These are phyloP conservation scores for Nannochloris sp. DNA, from an alignment of 139 green algal genomes.

Conservation along the genomic window DNA sequence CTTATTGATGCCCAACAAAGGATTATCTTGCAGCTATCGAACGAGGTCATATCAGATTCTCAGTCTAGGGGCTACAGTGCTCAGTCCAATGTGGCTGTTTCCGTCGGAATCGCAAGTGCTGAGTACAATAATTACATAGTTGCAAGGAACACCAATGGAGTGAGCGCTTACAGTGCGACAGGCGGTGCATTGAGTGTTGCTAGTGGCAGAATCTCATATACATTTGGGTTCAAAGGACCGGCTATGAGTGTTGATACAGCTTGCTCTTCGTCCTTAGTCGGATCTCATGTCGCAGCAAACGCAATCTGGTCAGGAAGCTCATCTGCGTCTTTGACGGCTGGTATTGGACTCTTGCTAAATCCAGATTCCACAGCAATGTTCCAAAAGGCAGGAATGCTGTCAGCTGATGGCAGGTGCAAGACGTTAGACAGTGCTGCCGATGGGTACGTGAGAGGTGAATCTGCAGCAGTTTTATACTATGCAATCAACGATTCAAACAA, in stretches of 20 bases:
- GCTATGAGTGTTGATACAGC: slow-evolving; percentile 71
- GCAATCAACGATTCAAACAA: background rate
- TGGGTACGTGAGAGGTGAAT: slow-evolving; percentile 73
- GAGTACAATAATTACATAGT: slow-evolving; percentile 72
- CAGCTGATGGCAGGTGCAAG: slow-evolving; percentile 75
- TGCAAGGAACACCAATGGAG: slow-evolving; percentile 20
- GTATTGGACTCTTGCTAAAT: slow-evolving; percentile 62
- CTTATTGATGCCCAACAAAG: slow-evolving; percentile 77
- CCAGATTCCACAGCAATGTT: slow-evolving; percentile 70
- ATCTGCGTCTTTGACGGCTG: slow-evolving; percentile 37
- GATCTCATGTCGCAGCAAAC: slow-evolving; percentile 43
- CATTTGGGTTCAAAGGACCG: slow-evolving; percentile 55
- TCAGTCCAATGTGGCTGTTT: slow-evolving; percentile 28
- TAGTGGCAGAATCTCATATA: slow-evolving; percentile 62
- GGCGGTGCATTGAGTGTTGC: slow-evolving; percentile 61
- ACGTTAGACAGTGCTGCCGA: slow-evolving; percentile 67
- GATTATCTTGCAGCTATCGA: slow-evolving; percentile 43
- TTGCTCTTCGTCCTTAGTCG: slow-evolving; percentile 69
- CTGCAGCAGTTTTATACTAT: slow-evolving; percentile 35
- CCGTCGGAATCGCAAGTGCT: slow-evolving; percentile 65
- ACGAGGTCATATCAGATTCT: slow-evolving; percentile 1
- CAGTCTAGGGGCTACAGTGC: slow-evolving; percentile 2
- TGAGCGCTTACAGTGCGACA: slow-evolving; percentile 69
- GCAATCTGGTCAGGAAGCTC: slow-evolving; percentile 24
- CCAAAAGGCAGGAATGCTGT: slow-evolving; percentile 71